Evolutionary conservation across 768 basidiomycete species (phyloP).

Genomic region (Serendipita indica): DNA sequence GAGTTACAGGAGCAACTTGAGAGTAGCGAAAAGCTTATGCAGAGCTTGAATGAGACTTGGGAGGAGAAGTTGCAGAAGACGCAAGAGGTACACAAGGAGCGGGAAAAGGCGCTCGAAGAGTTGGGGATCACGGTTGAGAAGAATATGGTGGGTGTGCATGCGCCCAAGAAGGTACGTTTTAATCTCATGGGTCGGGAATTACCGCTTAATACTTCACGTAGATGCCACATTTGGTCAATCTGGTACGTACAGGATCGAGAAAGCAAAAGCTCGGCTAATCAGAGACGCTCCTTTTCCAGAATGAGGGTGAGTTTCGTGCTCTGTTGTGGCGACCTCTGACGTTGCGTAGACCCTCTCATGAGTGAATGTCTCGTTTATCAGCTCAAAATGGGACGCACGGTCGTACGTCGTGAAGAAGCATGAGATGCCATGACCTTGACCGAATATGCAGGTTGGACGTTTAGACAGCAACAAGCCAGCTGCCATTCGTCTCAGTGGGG

Average conservation of each 20-base stretch:
- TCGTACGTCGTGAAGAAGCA: constrained; percentile 30
- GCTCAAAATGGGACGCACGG: constrained; percentile 69
- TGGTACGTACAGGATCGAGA: constrained; percentile 40
- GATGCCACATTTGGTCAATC: constrained; percentile 89
- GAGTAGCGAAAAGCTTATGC: constrained; percentile 87
- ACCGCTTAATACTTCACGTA: constrained; percentile 20
- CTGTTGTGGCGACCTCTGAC: constrained; percentile 11
- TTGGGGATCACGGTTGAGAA: constrained; percentile 96
- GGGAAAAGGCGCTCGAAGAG: constrained; percentile 95
- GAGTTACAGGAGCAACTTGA: constrained; percentile 96
- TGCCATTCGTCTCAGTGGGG: constrained; percentile 84
- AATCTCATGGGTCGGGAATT: background rate
- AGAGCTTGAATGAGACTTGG: constrained; percentile 89
- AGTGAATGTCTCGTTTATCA: constrained; percentile 91
- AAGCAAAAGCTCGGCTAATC: constrained; percentile 12
- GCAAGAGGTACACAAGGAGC: constrained; percentile 88
- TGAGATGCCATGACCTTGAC: constrained; percentile 9
- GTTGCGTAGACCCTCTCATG: constrained; percentile 71
- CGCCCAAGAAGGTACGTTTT: constrained; percentile 69
- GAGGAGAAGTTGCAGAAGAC: constrained; percentile 86
- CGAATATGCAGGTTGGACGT: constrained; percentile 54
- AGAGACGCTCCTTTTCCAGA: constrained; percentile 27
- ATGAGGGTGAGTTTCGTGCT: constrained; percentile 41
- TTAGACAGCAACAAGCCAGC: constrained; percentile 67
- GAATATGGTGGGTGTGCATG: constrained; percentile 91